Base-by-base conservation (phyloP, 495 filamentous ascomycete genomes). In the Neurospora africana region DNA sequence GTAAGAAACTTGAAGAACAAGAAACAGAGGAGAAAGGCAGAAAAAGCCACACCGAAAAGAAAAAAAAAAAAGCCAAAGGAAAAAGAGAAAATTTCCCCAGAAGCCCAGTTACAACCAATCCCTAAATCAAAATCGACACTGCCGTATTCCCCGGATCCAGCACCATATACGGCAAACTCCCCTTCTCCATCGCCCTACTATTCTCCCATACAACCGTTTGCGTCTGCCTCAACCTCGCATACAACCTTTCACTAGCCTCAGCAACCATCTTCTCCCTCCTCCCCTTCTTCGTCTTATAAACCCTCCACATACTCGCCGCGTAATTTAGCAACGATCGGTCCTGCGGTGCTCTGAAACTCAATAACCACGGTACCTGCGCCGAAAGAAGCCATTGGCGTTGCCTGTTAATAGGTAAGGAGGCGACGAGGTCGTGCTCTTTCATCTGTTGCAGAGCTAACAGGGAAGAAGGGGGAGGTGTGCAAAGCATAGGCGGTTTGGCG, bases 401-500 rank as follows among this genome's bases (percentile, higher is more conserved):
- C 15, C 78, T 73, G 70, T 80, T 78, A n/a, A 84, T 81, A 19
- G 83, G 83, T 5, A 84, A 75, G 9, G 83, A 75, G 7, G 73
- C 73, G n/a, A 83, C 78, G 30, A 85, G 75, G 41, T 85, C 78
- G 0, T 38, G 10, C 67, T 85, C 81, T 5, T 70, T 78, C 74
- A 76, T 81, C 5, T 5, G 27, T 6, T 70, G 70, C 5, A 84
- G 74, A 39, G 74, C 40, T 0, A 70, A 70, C 0, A 83, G 76
- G 10, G 76, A 76, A 0, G 72, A 68, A 2, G 84, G 84, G 0
- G 78, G 81, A 0, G 74, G 41, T 6, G 68, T 47, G 75, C 78
- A 85, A 3, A 86, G 78, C 5, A 76, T 74, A 5, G 84, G 77
- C 3, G 84, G 84, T 72, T 86, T 86, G 68, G 81, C 78, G 37